Percentiles rank a stretch among this genome's conserved stretches.
Conservation (phyloP, 371 early-diverging fungal genomes). For the Apophysomyces ossiformis region DNA sequence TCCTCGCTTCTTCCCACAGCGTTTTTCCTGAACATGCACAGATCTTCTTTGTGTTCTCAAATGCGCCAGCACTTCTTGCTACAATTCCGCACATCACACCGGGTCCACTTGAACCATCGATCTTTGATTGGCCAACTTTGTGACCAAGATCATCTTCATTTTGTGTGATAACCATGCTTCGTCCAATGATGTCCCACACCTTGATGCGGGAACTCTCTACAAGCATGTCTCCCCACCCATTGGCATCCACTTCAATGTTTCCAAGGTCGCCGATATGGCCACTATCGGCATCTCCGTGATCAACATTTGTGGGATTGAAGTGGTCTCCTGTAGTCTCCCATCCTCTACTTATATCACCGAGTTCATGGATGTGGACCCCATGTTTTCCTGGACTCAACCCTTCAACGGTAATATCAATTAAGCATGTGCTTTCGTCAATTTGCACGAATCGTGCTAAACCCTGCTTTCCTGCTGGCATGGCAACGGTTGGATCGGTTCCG, state of each 20-base stretch:
- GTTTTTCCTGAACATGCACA: constrained; percentile 89
- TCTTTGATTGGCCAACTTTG: constrained; percentile 27
- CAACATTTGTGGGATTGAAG: constrained; percentile 59
- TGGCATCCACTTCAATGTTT: constrained; percentile 66
- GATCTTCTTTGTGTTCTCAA: constrained; percentile 88
- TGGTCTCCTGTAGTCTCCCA: constrained; percentile 61
- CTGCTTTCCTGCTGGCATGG: constrained; percentile 50
- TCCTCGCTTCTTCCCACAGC: constrained; percentile 82
- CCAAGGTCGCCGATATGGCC: constrained; percentile 76
- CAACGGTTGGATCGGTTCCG: constrained; percentile 39
- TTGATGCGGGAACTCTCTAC: constrained; percentile 72
- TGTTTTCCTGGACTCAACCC: constrained; percentile 72
- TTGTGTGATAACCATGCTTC: constrained; percentile 76
- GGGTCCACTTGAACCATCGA: constrained; percentile 65
- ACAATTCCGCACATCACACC: constrained; percentile 82
- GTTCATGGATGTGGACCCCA: constrained; percentile 76
- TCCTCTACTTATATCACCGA: constrained; percentile 78
- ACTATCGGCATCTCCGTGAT: constrained; percentile 56
- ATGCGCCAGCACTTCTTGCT: constrained; percentile 89
- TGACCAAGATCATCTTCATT: constrained; percentile 58
- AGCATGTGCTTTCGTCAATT: constrained; percentile 65
- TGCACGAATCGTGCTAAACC: constrained; percentile 87
- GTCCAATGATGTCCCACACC: constrained; percentile 89
- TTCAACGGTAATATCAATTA: constrained; percentile 79
- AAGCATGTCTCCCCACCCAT: constrained; percentile 79